Evolutionary conservation across 345 rosid genomes (phyloP).

Genomic region (Abelmoschus esculentus): DNA sequence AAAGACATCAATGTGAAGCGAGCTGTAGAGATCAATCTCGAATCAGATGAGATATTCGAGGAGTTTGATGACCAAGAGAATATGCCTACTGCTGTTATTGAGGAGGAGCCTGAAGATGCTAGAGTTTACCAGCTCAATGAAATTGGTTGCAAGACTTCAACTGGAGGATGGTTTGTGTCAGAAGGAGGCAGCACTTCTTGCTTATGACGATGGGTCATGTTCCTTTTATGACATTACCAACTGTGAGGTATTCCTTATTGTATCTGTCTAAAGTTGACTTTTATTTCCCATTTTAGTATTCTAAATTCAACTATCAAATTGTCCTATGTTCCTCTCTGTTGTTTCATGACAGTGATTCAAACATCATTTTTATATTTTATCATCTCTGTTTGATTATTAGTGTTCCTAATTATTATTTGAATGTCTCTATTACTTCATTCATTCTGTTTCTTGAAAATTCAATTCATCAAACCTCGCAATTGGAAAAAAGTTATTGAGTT

Average conservation of each 20-base stretch:
- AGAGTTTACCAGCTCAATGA: constrained; percentile 43
- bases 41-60: constrained; percentile 68
- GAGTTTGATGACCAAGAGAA: constrained; percentile 80
- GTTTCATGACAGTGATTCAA: not conserved
- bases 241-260: constrained; percentile 52
- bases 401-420: not conserved
- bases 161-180: constrained; percentile 98
- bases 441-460: not conserved
- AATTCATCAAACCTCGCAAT: not conserved
- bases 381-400: constrained; percentile 1
- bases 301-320: not conserved
- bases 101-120: constrained; percentile 52
- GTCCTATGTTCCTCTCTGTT: not conserved
- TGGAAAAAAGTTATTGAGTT: not conserved
- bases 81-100: constrained; percentile 26
- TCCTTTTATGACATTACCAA: constrained; percentile 78
- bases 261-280: not conserved
- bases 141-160: constrained; percentile 58
- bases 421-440: not conserved
- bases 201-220: constrained; percentile 88
- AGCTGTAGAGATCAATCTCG: constrained; percentile 42
- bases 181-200: constrained; percentile 91
- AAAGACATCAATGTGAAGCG: constrained; percentile 23
- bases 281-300: not conserved
- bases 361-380: not conserved